Evolutionary conservation across 1,284 basidiomycete genomes (phyloP), one percentile per base, ranked within the genome.

Genomic region (Marasmius tenuissimus): DNA sequence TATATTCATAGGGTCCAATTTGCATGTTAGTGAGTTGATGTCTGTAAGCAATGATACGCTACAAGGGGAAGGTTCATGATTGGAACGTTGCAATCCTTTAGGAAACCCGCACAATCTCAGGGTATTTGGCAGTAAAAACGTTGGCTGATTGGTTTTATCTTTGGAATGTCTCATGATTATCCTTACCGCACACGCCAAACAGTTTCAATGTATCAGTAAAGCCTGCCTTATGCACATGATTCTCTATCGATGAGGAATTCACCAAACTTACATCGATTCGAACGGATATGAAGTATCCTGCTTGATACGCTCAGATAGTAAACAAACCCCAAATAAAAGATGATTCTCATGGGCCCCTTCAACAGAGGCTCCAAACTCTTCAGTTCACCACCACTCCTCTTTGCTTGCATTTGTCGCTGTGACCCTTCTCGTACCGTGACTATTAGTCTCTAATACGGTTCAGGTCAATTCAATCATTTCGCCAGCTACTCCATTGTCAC

Each of bases 1-100:
- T 65, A 27, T 63, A 63, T 51, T 7, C 59, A 1, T 53, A 65
- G 34, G 51, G 63, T 11, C 64, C 39, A 4, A 33, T 39, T 8
- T 39, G 38, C 10, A 20, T 57, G 38, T 40, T 3, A 9, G 45
- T 9, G 35, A 57, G n/a, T n/a, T 57, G 11, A 42, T 10, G 3
- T 2, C 2, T 42, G 55, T n/a, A 2, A 57, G 35, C 27, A 9
- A 57, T 42, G 11, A n/a, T 57, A 14, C n/a, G 45, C 38, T 57
- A 42, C n/a, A 33, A 47, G 34, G 9, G 22, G 38, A 42, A 39
- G 55, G 8, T 57, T 40, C 22, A 6, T 3, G 55, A 8, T 2
- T 57, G 55, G 55, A 57, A 57, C 22, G 45, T 57, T 10, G 45
- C 55, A 39, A 22, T 57, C 8, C 55, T 39, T 4, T 11, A 14